phyloP scores from a whole-genome alignment of 768 basidiomycete genomes.

The Amanita polypyramis region DNA sequence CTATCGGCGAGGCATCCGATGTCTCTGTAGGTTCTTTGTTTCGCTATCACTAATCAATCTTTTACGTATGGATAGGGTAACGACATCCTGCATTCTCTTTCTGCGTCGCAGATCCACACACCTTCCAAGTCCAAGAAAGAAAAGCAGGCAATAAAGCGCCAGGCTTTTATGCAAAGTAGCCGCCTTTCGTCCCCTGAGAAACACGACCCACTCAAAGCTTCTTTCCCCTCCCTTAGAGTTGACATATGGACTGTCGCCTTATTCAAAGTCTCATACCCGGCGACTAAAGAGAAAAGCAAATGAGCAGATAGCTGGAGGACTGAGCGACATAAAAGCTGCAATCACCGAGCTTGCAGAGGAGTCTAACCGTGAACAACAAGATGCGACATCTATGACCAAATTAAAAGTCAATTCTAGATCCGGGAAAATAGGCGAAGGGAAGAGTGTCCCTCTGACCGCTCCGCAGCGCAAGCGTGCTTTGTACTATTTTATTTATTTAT shows the following conservation, averaged over 20 bases:
- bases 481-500: slow-evolving; percentile 32
- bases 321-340: slow-evolving; percentile 41
- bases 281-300: slow-evolving; percentile 62
- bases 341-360: slow-evolving; percentile 40
- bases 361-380: slow-evolving; percentile 11
- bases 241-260: slow-evolving; percentile 36
- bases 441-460: slow-evolving; percentile 43
- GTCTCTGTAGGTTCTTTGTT: slow-evolving; percentile 28
- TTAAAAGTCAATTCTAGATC: slow-evolving; percentile 19
- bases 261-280: slow-evolving; percentile 65
- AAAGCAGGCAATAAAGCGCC: slow-evolving; percentile 54
- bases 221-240: slow-evolving; percentile 20
- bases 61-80: slow-evolving; percentile 7
- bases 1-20: slow-evolving; percentile 30
- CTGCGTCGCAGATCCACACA: slow-evolving; percentile 14
- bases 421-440: slow-evolving; percentile 62
- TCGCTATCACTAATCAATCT: not conserved
- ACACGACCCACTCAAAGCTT: not conserved
- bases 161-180: slow-evolving; percentile 59
- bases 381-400: slow-evolving; percentile 10
- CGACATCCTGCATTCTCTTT: slow-evolving; percentile 22
- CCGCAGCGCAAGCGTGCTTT: slow-evolving; percentile 57
- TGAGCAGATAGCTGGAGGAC: slow-evolving; percentile 43
- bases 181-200: not conserved
- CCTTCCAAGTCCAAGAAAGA: slow-evolving; percentile 47